Base-by-base conservation (phyloP, 805 yeast genomes). In the Candida krabiensis region DNA sequence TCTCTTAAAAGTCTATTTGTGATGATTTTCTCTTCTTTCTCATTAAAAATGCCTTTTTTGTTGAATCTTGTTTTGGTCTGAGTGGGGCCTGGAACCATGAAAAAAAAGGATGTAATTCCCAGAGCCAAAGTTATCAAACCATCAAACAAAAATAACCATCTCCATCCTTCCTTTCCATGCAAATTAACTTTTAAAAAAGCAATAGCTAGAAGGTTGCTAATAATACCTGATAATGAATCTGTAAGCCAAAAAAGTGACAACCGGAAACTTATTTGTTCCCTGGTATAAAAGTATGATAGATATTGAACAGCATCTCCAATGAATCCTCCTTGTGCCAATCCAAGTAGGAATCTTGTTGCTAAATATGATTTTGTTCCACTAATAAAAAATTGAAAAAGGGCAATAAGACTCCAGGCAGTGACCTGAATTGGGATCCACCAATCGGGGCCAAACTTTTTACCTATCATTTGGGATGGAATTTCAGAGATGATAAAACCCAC, bases 381-480 rank as follows among this genome's bases (percentile, higher is more conserved):
- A 38, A 65, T 38, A 18, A 55, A 53, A 16, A 54, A 56, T 43
- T 65, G 68, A 23, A 44, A 41, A n/a, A 71, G 56, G 4, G 80
- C 75, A 6, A 77, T 75, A 9, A 70, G 41, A 43, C 75, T 67
- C 83, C 83, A 79, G 2, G 66, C 41, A 6, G 64, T 49, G 47
- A 79, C 67, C 47, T 78, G 81, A 14, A 64, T 55, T 1, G 83
- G 83, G 38, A 79, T 71, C 70, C 79, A 77, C 30, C 67, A 52
- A 48, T 79, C 84, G 4, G 83, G 77, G 12, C 86, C 86, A 26
- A 79, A 38, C 35, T 64, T 66, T 55, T 80, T 79, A 16, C 82
- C 74, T 21, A 80, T 64, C 44, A 79, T 60, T 48, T 79, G 83
- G 2, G 83, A 77, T 0, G 86, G 85, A 11, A 79, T 53, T 49